These are phyloP conservation scores for Cyphellophora attinorum DNA, from an alignment of 2,329 filamentous ascomycete species.

Conservation along the genomic window DNA sequence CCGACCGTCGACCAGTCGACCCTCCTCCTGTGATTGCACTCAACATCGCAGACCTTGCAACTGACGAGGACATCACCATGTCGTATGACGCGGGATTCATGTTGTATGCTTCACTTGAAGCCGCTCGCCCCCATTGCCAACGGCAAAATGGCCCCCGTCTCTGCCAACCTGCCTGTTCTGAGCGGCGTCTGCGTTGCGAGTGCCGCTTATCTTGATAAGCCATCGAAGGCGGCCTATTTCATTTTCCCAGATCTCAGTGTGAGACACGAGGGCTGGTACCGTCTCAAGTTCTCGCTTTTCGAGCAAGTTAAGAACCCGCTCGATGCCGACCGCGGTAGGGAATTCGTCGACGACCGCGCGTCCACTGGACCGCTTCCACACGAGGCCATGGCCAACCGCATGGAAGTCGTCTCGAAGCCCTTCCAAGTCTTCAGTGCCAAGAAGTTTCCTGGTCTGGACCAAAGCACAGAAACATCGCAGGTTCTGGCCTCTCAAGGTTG, in stretches of 20 bases:
- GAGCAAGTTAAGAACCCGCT: slow-evolving; percentile 82
- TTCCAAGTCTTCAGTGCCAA: slow-evolving; percentile 94
- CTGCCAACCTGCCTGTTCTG: slow-evolving; percentile 68
- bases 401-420: slow-evolving; percentile 78
- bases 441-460: slow-evolving; percentile 90
- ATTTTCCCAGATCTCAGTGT: slow-evolving; percentile 96
- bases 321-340: slow-evolving; percentile 57
- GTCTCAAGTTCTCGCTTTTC: slow-evolving; percentile 84
- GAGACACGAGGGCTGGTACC: slow-evolving; percentile 86
- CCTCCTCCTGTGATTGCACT: slow-evolving; percentile 91
- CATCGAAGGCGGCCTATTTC: slow-evolving; percentile 70
- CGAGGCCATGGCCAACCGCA: slow-evolving; percentile 60
- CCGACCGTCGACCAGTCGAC: slow-evolving; percentile 85
- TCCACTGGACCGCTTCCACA: slow-evolving; percentile 37
- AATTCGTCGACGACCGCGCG: slow-evolving; percentile 23
- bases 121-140: slow-evolving; percentile 74
- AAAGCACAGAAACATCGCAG: slow-evolving; percentile 80
- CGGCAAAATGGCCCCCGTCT: slow-evolving; percentile 56
- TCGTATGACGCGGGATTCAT: slow-evolving; percentile 96
- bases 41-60: slow-evolving; percentile 63
- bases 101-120: slow-evolving; percentile 83
- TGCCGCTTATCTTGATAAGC: slow-evolving; percentile 90
- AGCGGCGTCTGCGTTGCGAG: slow-evolving; percentile 92
- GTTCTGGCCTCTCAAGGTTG: slow-evolving; percentile 94
- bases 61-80: slow-evolving; percentile 69